Percentiles rank a stretch among this genome's conserved stretches.
Evolutionary conservation across 2,329 filamentous ascomycete species (phyloP).

Genomic region (Huntiella omanensis): DNA sequence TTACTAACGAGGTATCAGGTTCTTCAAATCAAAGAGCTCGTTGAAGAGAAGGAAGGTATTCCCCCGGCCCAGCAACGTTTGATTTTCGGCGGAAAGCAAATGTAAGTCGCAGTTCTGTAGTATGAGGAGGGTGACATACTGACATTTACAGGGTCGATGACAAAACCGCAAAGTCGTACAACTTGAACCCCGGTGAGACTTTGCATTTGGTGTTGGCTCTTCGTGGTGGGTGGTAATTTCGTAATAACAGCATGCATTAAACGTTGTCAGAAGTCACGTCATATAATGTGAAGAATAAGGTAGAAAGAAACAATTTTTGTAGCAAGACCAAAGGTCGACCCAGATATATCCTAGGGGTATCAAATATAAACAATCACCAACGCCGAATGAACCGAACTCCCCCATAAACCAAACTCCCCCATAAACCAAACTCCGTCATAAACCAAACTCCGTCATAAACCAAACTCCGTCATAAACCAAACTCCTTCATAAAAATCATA

Average conservation of each 20-base stretch:
- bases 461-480: too few relatives aligned
- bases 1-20: slow-evolving; percentile 34
- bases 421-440: too few relatives aligned
- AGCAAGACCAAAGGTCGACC: too few relatives aligned
- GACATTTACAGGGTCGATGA: slow-evolving; percentile 58
- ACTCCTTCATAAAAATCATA: too few relatives aligned
- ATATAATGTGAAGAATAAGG: too few relatives aligned
- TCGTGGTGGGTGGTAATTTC: slow-evolving; percentile 46
- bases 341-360: too few relatives aligned
- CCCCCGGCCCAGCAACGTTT: slow-evolving; percentile 90
- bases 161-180: slow-evolving; percentile 79
- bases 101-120: slow-evolving; percentile 37
- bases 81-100: slow-evolving; percentile 95
- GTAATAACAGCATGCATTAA: neutral
- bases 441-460: too few relatives aligned
- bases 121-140: neutral
- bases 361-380: too few relatives aligned
- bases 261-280: neutral
- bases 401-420: too few relatives aligned
- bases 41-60: slow-evolving; percentile 98
- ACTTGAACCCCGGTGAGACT: slow-evolving; percentile 78
- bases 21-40: slow-evolving; percentile 91
- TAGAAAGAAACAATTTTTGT: too few relatives aligned
- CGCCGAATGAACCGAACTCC: too few relatives aligned
- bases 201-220: slow-evolving; percentile 90